phyloP scores from a whole-genome alignment of 305 asterid species.

The Fraxinus albicans region DNA sequence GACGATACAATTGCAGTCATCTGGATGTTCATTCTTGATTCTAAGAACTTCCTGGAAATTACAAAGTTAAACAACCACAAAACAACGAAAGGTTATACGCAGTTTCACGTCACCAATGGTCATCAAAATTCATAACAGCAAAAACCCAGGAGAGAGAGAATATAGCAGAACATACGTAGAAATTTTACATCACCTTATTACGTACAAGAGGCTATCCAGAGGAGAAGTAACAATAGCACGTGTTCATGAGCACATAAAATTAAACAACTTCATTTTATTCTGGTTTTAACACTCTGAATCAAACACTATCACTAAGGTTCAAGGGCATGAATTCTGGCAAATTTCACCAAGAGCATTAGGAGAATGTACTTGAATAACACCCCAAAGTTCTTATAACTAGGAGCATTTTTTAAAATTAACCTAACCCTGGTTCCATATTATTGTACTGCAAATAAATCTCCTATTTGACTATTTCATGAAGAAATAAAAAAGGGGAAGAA shows the following conservation, averaged over 20 bases:
- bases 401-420: background rate
- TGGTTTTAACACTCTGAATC: background rate
- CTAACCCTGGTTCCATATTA: background rate
- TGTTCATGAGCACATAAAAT: background rate
- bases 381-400: background rate
- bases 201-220: background rate
- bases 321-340: background rate
- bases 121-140: background rate
- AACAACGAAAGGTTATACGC: constrained; percentile 14
- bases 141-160: background rate
- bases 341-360: background rate
- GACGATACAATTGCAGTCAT: constrained; percentile 88
- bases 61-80: constrained; percentile 16
- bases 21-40: constrained; percentile 95
- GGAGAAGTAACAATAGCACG: background rate
- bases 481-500: background rate
- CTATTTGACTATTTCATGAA: background rate
- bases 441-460: background rate
- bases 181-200: background rate
- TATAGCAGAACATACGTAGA: background rate
- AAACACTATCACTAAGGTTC: background rate
- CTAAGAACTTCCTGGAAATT: constrained; percentile 75
- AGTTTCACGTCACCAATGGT: constrained; percentile 2
- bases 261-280: background rate
- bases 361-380: background rate